phyloP scores from a whole-genome alignment of 1,284 basidiomycete species.

The Trametes versicolor region DNA sequence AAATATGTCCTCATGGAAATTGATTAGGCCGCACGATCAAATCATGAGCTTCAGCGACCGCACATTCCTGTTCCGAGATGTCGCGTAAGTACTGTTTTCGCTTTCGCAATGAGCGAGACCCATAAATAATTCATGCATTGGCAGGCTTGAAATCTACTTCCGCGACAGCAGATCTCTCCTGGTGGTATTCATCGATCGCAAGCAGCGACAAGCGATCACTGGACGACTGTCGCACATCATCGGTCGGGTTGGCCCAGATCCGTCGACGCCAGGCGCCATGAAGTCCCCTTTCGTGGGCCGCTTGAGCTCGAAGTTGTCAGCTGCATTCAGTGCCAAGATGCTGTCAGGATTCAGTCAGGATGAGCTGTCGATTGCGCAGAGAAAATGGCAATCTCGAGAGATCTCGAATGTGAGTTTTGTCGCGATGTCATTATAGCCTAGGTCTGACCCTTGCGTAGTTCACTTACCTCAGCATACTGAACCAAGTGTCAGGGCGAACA shows the following conservation, averaged over 20 bases:
- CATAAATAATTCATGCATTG: background rate
- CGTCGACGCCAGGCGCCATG: constrained; percentile 51
- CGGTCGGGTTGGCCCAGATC: constrained; percentile 48
- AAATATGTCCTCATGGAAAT: background rate
- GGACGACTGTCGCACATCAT: constrained; percentile 66
- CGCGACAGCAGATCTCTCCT: constrained; percentile 87
- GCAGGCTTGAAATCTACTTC: constrained; percentile 89
- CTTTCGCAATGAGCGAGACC: constrained; percentile 13
- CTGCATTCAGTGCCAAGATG: constrained; percentile 51
- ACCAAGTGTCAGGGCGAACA: constrained; percentile 91
- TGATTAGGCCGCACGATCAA: constrained; percentile 82
- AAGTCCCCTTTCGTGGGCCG: constrained; percentile 66
- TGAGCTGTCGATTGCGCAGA: constrained; percentile 74
- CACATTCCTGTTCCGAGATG: constrained; percentile 89
- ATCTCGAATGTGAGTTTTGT: constrained; percentile 81
- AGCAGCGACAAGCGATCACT: constrained; percentile 70
- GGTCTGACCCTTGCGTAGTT: constrained; percentile 59
- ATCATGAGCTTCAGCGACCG: constrained; percentile 83
- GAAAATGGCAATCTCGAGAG: constrained; percentile 87
- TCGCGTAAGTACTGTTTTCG: constrained; percentile 68
- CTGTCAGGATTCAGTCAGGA: constrained; percentile 57
- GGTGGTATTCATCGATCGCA: constrained; percentile 79
- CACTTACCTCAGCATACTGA: constrained; percentile 87
- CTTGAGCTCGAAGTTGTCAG: constrained; percentile 51
- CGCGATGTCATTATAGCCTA: background rate